Conservation (phyloP, 306 rosid genomes). For the Malus fusca region DNA sequence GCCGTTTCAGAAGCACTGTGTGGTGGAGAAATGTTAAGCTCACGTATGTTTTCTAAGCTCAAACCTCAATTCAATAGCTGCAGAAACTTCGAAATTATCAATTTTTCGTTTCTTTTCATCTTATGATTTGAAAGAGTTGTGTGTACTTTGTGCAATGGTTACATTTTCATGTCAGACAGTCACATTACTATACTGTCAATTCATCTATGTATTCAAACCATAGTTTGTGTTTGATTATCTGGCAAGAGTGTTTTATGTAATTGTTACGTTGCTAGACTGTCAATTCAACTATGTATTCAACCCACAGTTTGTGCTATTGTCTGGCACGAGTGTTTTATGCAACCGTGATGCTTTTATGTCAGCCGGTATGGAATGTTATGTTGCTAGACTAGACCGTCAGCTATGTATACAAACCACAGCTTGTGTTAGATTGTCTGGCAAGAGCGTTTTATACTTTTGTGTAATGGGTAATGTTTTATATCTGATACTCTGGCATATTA, state of each 20-base stretch:
- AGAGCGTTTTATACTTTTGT: not conserved
- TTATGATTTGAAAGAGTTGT: not conserved
- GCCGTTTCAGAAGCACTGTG: slow-evolving; percentile 78
- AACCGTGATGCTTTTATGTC: not conserved
- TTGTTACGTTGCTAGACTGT: not conserved
- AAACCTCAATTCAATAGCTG: not conserved
- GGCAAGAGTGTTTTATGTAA: not conserved
- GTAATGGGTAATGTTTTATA: not conserved
- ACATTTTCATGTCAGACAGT: not conserved
- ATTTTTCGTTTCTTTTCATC: not conserved
- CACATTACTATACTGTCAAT: not conserved
- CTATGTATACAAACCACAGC: not conserved
- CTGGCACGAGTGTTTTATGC: not conserved
- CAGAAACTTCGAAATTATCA: not conserved
- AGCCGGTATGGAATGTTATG: not conserved
- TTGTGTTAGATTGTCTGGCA: not conserved
- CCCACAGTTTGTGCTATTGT: not conserved
- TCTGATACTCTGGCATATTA: not conserved
- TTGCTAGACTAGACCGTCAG: not conserved
- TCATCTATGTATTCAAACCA: not conserved
- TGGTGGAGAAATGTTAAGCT: slow-evolving; percentile 99
- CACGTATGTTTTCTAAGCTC: slow-evolving; percentile 45
- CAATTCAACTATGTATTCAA: not conserved
- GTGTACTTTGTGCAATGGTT: not conserved
- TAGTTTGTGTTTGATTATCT: not conserved